phyloP scores from a whole-genome alignment of 1,139 yeast genomes.

The Candida frijolesensis region DNA sequence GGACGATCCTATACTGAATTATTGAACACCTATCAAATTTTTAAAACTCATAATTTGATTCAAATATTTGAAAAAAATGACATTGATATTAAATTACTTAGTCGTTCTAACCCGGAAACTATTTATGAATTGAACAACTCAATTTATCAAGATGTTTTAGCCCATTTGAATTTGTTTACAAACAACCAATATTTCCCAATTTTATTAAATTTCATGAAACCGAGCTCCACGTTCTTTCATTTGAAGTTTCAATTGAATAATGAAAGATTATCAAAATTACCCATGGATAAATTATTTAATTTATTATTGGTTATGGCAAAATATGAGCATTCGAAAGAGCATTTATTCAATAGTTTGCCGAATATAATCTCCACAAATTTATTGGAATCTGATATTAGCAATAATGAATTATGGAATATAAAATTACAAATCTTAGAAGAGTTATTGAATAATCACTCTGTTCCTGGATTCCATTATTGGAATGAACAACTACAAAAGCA shows the following conservation, averaged over 20 bases:
- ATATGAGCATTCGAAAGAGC: conserved; percentile 25
- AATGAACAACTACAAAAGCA: conserved; percentile 20
- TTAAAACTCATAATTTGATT: conserved; percentile 25
- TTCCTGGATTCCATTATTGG: conserved; percentile 27
- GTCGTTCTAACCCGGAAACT: conserved; percentile 26
- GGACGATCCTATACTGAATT: conserved; percentile 12
- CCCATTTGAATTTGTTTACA: conserved; percentile 21
- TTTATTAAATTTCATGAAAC: conserved; percentile 30
- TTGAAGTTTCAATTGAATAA: conserved; percentile 22
- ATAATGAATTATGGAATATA: conserved; percentile 30
- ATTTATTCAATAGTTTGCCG: conserved; percentile 31
- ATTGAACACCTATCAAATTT: conserved; percentile 18
- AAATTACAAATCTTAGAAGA: conserved; percentile 29
- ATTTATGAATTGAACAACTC: conserved; percentile 17
- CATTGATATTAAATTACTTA: conserved; percentile 25
- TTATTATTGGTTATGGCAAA: conserved; percentile 27
- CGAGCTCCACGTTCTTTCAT: conserved; percentile 21
- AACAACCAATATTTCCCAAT: conserved; percentile 30
- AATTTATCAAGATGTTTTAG: conserved; percentile 20
- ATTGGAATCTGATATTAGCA: conserved; percentile 19
- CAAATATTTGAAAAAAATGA: conserved; percentile 18
- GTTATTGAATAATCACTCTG: conserved; percentile 22
- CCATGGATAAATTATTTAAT: conserved; percentile 28
- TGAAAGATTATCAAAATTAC: conserved; percentile 22
- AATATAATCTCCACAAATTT: conserved; percentile 25